Conservation (phyloP, 2,329 filamentous ascomycete species). For the Ilyonectria destructans region DNA sequence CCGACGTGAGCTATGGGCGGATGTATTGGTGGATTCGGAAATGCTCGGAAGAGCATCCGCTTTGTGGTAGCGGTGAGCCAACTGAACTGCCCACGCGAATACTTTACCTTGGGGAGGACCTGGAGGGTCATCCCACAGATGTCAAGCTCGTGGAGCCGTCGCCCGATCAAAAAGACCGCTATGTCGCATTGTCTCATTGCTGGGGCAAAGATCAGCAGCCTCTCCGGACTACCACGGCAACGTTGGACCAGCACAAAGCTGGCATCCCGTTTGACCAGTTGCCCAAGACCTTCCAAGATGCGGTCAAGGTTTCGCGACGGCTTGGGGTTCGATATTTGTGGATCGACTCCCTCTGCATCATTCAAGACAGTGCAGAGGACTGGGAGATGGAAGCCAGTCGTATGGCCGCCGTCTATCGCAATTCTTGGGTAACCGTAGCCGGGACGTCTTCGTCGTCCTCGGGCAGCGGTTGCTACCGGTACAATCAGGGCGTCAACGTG, state of each 20-base stretch:
- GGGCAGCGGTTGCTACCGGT: too few relatives aligned
- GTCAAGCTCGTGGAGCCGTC: too few relatives aligned
- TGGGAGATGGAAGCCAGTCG: constrained; percentile 40
- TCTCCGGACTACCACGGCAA: constrained; percentile 11
- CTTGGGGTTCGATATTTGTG: constrained; percentile 41
- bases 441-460: constrained; percentile 28
- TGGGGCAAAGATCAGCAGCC: constrained; percentile 19
- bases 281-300: constrained; percentile 30
- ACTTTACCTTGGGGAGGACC: too few relatives aligned
- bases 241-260: constrained; percentile 16
- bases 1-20: too few relatives aligned
- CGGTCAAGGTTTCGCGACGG: constrained; percentile 21
- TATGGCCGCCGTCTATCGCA: constrained; percentile 42
- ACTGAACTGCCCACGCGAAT: too few relatives aligned
- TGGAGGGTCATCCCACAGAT: too few relatives aligned
- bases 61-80: too few relatives aligned
- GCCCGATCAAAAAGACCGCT: too few relatives aligned
- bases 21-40: too few relatives aligned
- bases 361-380: constrained; percentile 40
- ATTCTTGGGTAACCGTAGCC: constrained; percentile 38
- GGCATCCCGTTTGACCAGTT: constrained; percentile 19
- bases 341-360: constrained; percentile 44
- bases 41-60: too few relatives aligned
- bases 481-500: too few relatives aligned
- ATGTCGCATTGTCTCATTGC: constrained; percentile 12